Base-by-base conservation (phyloP, 352 stramenopile species). In the Phytophthora vignae region DNA sequence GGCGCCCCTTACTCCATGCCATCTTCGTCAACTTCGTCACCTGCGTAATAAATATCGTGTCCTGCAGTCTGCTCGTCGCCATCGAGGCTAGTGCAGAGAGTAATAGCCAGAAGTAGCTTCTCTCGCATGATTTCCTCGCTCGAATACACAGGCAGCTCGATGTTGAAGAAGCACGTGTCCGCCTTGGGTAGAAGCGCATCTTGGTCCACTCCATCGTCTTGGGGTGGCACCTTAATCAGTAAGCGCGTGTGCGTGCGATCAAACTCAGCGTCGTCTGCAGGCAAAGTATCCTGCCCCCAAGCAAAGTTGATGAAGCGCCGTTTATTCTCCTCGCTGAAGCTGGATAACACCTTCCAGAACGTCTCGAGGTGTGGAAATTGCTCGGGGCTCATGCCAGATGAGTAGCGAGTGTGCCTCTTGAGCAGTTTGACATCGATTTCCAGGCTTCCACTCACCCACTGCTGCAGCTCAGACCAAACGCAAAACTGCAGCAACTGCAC, bases 151-250 rank as follows among this genome's bases (percentile, higher is more conserved):
- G 88, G 88, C 1, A 95, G 69, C 67, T 94, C 87, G 56, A 95
- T 87, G 56, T 95, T 95, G 75, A 95, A 95, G 49, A 95, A 95
- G 80, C 88, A 95, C 31, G 88, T 95, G 50, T 95, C 88, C 1
- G 88, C 85, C 64, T 92, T 94, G 42, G 88, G 88, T 21, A 95
- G 66, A 52, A 92, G 62, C 15, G 60, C 64, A 60, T 95, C 86
- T 59, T 93, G 85, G 46, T 74, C 68, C 0, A 67, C 55, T 21
- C 59, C 71, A 9, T 62, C 38, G 15, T 75, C 78, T 54, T 76
- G 65, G 6, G 80, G 70, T 4, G 86, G 83, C 27, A 83, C 72
- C 67, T 95, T 95, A 58, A 95, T 86, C 21, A 94, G 71, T 44
- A 95, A 52, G 3, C 88, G 77, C 14, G 88, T 93, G 54, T 92